Conservation (phyloP, 805 yeast species). For the Priceomyces haplophilus region DNA sequence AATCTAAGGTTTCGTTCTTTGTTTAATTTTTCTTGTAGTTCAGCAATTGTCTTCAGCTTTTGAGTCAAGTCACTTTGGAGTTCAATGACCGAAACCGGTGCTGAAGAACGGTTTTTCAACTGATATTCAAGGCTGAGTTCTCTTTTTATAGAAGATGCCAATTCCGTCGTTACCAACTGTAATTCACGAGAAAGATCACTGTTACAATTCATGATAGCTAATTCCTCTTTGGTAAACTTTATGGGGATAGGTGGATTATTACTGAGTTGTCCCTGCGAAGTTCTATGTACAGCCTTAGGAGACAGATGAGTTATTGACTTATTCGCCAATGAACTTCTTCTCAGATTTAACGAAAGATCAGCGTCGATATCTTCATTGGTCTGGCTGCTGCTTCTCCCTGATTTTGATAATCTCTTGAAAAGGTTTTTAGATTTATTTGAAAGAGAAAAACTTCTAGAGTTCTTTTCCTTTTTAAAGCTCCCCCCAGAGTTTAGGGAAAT, state of each 20-base stretch:
- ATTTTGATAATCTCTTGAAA: slow-evolving; percentile 33
- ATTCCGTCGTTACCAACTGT: slow-evolving; percentile 65
- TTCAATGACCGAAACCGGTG: slow-evolving; percentile 5
- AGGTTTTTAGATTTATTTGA: slow-evolving; percentile 28
- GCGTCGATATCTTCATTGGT: slow-evolving; percentile 10
- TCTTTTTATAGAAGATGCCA: slow-evolving; percentile 68
- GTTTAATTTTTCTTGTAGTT: slow-evolving; percentile 54
- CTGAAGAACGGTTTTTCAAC: slow-evolving; percentile 19
- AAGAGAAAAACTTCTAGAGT: slow-evolving; percentile 24
- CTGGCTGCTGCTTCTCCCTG: slow-evolving; percentile 19
- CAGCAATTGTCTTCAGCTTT: slow-evolving; percentile 36
- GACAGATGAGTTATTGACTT: slow-evolving; percentile 1
- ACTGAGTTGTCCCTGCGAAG: not conserved
- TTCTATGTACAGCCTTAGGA: not conserved
- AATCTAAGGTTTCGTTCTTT: slow-evolving; percentile 65
- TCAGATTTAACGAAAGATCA: slow-evolving; percentile 10
- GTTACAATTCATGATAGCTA: slow-evolving; percentile 60
- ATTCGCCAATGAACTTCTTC: slow-evolving; percentile 5
- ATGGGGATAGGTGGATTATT: slow-evolving; percentile 8
- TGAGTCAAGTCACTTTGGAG: slow-evolving; percentile 6
- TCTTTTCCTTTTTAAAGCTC: slow-evolving; percentile 14
- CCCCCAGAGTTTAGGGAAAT: not conserved
- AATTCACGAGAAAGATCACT: slow-evolving; percentile 58
- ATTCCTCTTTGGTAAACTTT: slow-evolving; percentile 55
- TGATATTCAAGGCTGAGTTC: slow-evolving; percentile 60